phyloP scores from a whole-genome alignment of 805 yeast species.

The Metschnikowia continentalis region DNA sequence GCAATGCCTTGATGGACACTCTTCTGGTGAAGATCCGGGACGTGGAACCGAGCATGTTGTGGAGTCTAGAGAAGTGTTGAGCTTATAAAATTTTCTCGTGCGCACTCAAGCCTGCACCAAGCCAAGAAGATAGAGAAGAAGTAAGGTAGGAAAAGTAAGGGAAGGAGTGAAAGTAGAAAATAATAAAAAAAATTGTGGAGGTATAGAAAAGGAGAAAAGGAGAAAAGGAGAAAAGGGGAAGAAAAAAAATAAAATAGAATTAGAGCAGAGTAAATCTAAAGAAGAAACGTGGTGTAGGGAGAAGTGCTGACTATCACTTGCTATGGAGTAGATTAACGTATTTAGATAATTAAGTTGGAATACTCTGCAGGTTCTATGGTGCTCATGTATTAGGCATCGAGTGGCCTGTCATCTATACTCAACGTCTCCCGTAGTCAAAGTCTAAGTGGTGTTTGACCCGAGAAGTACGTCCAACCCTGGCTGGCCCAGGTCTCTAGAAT shows the following conservation, averaged over 20 bases:
- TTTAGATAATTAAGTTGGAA: too few relatives aligned
- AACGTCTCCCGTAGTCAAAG: neutral
- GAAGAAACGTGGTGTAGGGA: too few relatives aligned
- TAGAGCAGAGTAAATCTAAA: too few relatives aligned
- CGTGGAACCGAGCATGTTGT: conserved; percentile 7
- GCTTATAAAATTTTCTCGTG: conserved; percentile 2
- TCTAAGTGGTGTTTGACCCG: too few relatives aligned
- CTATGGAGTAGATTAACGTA: too few relatives aligned
- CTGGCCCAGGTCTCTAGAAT: neutral
- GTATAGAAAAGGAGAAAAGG: too few relatives aligned
- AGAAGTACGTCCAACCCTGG: neutral
- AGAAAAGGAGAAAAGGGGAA: too few relatives aligned
- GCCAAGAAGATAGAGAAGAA: neutral
- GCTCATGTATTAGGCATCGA: neutral
- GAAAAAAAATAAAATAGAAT: too few relatives aligned
- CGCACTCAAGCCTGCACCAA: neutral
- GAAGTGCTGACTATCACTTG: too few relatives aligned
- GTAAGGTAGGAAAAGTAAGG: too few relatives aligned
- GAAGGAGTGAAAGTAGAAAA: too few relatives aligned
- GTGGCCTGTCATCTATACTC: neutral
- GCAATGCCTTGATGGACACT: conserved; percentile 22
- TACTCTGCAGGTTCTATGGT: neutral
- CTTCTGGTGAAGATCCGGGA: conserved; percentile 12
- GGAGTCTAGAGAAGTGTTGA: neutral
- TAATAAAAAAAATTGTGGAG: too few relatives aligned